Evolutionary conservation across 441 rosid species (phyloP), one percentile per base, ranked within the genome.

Genomic region (Erodium moschatum): DNA sequence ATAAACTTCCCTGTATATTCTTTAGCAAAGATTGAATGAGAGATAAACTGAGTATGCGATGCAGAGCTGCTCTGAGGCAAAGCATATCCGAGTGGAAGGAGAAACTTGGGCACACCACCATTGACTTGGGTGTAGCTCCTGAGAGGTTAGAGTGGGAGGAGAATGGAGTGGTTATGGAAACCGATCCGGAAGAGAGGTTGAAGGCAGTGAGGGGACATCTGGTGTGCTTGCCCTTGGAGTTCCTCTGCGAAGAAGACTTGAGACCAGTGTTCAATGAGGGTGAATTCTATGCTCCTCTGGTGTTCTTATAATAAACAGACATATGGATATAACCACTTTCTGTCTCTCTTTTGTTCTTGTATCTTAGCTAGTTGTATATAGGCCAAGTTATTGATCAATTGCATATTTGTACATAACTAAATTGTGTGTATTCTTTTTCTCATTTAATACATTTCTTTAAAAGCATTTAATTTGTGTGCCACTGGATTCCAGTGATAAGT

Each of bases 221-320:
- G 18, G 99, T 95, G 79, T 87, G 96, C 27, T 89, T 86, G 79
- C 99, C 97, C 9, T 73, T 95, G 84, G 98, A 92, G 72, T 95
- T 95, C 82, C 85, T 92, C 97, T 78, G 88, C 84, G 76, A 75
- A 76, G 98, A 95, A 85, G 99, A 95, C 80, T 82, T 92, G 70
- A 89, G 99, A 85, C 99, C 97, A 0, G 89, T 90, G 61, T 96
- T 92, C 73, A 96, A 88, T 40, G 96, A 92, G 83, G 92, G 99
- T 66, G 98, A 92, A 79, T 96, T 85, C 76, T 95, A 95, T 72
- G 97, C 98, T 72, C 87, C 97, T 68, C 98, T 89, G 75, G 98
- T 96, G 80, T 95, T 95, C 72, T 86, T 92, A 72, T 95, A 62
- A 62, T 0, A 35, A 8, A 20, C n/a, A 48, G 54, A 11, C n/a